A percentile compares a stretch with the other conserved stretches of the same genome.
These are phyloP conservation scores for Magnaporthiopsis poae DNA, from an alignment of 2,329 filamentous ascomycete species.

Conservation along the genomic window DNA sequence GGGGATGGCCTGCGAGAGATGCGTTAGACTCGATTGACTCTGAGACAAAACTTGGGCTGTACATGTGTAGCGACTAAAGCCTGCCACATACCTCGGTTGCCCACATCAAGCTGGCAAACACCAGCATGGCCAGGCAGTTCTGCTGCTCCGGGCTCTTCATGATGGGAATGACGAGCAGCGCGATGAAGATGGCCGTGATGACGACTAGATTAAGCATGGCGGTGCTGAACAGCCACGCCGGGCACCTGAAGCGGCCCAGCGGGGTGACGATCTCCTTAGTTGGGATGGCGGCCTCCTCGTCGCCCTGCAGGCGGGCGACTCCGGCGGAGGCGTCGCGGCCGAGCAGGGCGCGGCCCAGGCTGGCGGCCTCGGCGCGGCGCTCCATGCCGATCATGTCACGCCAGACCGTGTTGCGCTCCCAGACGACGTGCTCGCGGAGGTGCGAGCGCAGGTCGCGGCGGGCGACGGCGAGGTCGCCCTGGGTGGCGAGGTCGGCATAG, in stretches of 20 bases:
- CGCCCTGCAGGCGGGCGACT: slow-evolving; percentile 67
- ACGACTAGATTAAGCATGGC: slow-evolving; percentile 68
- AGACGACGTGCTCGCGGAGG: slow-evolving; percentile 90
- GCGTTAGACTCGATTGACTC: neutral
- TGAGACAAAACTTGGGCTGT: neutral
- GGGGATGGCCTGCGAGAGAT: slow-evolving; percentile 65
- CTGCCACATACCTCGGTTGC: slow-evolving; percentile 66
- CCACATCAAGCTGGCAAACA: slow-evolving; percentile 91
- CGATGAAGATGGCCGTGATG: slow-evolving; percentile 63
- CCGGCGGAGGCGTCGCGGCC: slow-evolving; percentile 42
- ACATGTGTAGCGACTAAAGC: neutral
- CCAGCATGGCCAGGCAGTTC: slow-evolving; percentile 85
- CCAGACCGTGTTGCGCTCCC: slow-evolving; percentile 98
- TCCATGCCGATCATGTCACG: slow-evolving; percentile 98
- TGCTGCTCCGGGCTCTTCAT: slow-evolving; percentile 85
- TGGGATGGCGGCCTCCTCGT: slow-evolving; percentile 54
- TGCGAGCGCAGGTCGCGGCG: slow-evolving; percentile 81
- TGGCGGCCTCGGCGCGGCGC: slow-evolving; percentile 85
- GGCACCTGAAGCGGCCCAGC: slow-evolving; percentile 64
- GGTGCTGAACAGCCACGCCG: slow-evolving; percentile 72
- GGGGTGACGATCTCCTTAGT: slow-evolving; percentile 69
- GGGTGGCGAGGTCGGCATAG: slow-evolving; percentile 74
- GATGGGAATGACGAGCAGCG: slow-evolving; percentile 66
- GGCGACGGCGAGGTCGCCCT: slow-evolving; percentile 66
- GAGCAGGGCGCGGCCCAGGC: slow-evolving; percentile 75